A percentile compares a stretch with the other conserved stretches of the same genome.
These are phyloP conservation scores for Geotrichum histeridarum DNA, from an alignment of 1,139 yeast species.

Conservation along the genomic window DNA sequence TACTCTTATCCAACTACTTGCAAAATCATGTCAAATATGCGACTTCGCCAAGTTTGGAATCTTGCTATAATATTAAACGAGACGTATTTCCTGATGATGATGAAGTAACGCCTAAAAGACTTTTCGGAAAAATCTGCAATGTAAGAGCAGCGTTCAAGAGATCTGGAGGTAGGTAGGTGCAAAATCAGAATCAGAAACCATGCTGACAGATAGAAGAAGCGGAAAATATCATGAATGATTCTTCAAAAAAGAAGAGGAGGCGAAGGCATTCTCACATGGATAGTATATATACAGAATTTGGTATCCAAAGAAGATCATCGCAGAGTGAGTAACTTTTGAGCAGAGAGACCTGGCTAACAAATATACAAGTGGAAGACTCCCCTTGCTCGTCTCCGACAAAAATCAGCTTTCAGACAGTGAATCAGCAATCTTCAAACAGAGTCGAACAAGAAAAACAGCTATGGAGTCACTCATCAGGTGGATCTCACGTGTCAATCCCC, in stretches of 20 bases:
- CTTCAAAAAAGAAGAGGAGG: constrained; percentile 12
- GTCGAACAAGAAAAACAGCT: too few relatives aligned
- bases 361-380: too few relatives aligned
- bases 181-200: background rate
- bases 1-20: constrained; percentile 11
- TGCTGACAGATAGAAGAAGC: too few relatives aligned
- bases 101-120: constrained; percentile 19
- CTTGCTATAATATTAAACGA: constrained; percentile 14
- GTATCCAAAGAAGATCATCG: background rate
- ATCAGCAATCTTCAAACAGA: too few relatives aligned
- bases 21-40: constrained; percentile 17
- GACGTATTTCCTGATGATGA: constrained; percentile 19
- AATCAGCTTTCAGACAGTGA: too few relatives aligned
- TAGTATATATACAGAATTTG: constrained; percentile 14
- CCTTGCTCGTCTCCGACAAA: too few relatives aligned
- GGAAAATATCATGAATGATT: background rate
- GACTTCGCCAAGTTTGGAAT: constrained; percentile 15
- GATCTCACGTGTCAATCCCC: too few relatives aligned
- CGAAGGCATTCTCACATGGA: constrained; percentile 20
- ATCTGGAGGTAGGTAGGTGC: background rate
- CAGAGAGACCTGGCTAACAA: too few relatives aligned
- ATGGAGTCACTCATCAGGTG: too few relatives aligned
- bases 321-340: too few relatives aligned
- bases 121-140: constrained; percentile 19
- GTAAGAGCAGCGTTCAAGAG: constrained; percentile 18